Base-by-base conservation (phyloP, 495 filamentous ascomycete genomes). In the Aspergillus biplanus region DNA sequence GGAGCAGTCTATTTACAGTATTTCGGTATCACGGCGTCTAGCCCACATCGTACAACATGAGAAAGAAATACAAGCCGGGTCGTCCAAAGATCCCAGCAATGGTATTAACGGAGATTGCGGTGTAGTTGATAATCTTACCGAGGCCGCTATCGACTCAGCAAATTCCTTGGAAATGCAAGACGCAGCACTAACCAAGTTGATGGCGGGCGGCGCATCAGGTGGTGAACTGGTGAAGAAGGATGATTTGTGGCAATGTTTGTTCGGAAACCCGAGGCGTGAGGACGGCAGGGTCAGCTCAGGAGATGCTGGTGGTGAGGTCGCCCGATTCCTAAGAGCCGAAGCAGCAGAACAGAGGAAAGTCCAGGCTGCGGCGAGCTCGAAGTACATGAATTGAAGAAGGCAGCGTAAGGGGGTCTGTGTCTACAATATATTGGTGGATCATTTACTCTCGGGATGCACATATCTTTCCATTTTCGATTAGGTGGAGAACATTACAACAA, bases 231-330 rank as follows among this genome's bases (percentile, higher is more conserved):
- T 98, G 5, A 82, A 85, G 32, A 82, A 90, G 57, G 85, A 89
- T 44, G 94, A 97, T 75, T 74, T 98, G 33, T 97, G 93, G 94
- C 85, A 85, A 52, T 98, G 94, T 77, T 76, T 97, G 9, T 97
- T 97, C 80, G 89, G 88, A 15, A 71, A 76, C 27, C 63, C 69
- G 6, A 70, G 57, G 37, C 69, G 62, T 7, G 73, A 72, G 58
- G 50, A 65, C 58, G 56, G 59, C 16, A 58, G 65, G 46, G 58
- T 63, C 49, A 33, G 58, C 15, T 61, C 67, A 9, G 52, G 57
- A 3, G 70, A 72, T 49, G 75, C 78, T 13, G 75, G 77, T 52
- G 61, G 71, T 37, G 81, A 80, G 56, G 73, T 82, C 39, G 74
- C 68, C 12, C 72, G 78, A 32, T 82, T 81, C 58, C 60, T 83